Base-by-base conservation (phyloP, 2,329 filamentous ascomycete genomes). In the Ceratocystis harringtonii region DNA sequence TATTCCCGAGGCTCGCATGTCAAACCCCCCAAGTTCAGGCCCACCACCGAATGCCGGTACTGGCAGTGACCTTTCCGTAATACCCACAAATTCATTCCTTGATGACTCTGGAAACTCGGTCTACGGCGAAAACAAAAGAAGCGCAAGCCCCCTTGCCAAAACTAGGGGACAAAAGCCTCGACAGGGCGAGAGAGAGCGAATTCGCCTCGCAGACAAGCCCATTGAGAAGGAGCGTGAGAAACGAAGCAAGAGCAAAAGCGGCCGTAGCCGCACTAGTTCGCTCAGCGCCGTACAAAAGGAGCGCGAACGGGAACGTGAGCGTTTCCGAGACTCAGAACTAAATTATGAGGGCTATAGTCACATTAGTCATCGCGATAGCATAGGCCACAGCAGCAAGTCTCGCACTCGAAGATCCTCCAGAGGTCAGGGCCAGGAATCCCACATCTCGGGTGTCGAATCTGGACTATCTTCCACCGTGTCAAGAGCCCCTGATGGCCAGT, bases 41-140 rank as follows among this genome's bases (percentile, higher is more conserved):
- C 61, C 48, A 12, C 64, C 66, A 25, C 86, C 76, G 71, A 77
- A 85, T 61, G 81, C 84, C 43, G 80, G 83, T 12, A 84, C 84
- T 69, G 79, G 85, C 62, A 96, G 92, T 2, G 92, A 96, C 72
- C 89, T 97, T 62, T 97, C 92, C 78, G 75, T 89, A 80, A 84
- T 84, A 63, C 82, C 82, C 12, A 79, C 79, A 19, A 81, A 85
- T 71, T 84, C 82, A 71, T 84, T 85, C 68, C 75, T 85, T 6
- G 82, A 84, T 70, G 81, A 81, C n/a, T 80, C 80, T 4, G 80
- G 79, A 1, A 77, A 76, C 3, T 74, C 74, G 25, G 77, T 72
- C 17, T 68, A 63, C 36, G 66, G 65, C 3, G 68, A 69, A 10
- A 43, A 66, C n/a, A 67, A 67, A 36, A 57, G 55, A 5, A 61